Conservation (phyloP, 768 basidiomycete genomes). For the Boletus patriciae region DNA sequence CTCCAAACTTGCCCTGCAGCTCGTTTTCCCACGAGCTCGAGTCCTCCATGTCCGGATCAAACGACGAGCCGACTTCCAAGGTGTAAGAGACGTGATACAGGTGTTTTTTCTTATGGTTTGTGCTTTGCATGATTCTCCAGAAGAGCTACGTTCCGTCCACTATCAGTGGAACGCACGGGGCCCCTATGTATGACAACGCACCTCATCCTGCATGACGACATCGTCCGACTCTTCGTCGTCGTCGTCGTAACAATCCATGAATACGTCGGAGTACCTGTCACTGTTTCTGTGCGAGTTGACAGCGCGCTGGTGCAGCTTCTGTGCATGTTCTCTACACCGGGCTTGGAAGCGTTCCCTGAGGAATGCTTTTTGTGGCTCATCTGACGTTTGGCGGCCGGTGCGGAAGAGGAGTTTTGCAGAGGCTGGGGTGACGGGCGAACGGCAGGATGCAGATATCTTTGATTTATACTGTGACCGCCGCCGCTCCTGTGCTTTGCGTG, state of each 20-base stretch:
- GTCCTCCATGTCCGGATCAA: conserved; percentile 74
- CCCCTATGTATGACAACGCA: conserved; percentile 12
- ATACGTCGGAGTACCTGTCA: conserved; percentile 47
- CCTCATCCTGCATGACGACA: conserved; percentile 62
- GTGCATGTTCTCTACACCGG: conserved; percentile 61
- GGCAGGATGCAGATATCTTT: conserved; percentile 27
- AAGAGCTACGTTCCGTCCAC: conserved; percentile 52
- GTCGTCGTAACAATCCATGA: conserved; percentile 48
- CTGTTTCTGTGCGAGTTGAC: conserved; percentile 43
- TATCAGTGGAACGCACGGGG: conserved; percentile 9
- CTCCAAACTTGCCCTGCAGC: conserved; percentile 39
- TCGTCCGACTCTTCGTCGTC: conserved; percentile 62
- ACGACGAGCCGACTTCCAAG: conserved; percentile 70
- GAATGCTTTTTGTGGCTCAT: conserved; percentile 53
- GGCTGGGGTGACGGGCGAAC: conserved; percentile 8
- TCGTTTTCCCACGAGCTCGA: conserved; percentile 59
- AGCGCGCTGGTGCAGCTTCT: conserved; percentile 52
- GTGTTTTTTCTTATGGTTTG: conserved; percentile 49
- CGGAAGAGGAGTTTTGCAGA: conserved; percentile 19
- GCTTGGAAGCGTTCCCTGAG: conserved; percentile 61
- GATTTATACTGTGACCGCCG: conserved; percentile 59
- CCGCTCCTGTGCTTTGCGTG: conserved; percentile 44
- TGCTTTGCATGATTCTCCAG: conserved; percentile 59
- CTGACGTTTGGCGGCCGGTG: conserved; percentile 22
- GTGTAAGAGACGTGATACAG: conserved; percentile 64